Percentiles rank a stretch among this genome's conserved stretches.
phyloP scores from a whole-genome alignment of 768 basidiomycete genomes.

The Pisolithus sp. region DNA sequence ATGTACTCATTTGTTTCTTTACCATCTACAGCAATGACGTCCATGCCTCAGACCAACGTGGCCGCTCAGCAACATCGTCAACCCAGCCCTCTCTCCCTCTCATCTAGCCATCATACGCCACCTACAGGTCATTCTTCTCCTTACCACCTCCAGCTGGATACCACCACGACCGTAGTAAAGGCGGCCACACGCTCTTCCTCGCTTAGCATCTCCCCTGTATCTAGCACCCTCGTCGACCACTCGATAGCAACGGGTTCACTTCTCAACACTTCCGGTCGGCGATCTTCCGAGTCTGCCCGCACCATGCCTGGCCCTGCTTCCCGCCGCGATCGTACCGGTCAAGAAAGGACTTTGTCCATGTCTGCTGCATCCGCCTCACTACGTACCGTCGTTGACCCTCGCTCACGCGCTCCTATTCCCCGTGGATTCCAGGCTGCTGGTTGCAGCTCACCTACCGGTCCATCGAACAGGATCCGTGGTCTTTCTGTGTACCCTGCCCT shows the following conservation, averaged over 20 bases:
- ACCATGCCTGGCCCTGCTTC: constrained; percentile 48
- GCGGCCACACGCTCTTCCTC: constrained; percentile 38
- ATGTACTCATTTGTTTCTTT: constrained; percentile 20
- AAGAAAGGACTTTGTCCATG: constrained; percentile 75
- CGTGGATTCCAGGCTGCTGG: constrained; percentile 25
- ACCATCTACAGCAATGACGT: constrained; percentile 15
- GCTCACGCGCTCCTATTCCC: constrained; percentile 25
- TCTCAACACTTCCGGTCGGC: constrained; percentile 31
- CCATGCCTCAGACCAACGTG: constrained; percentile 19
- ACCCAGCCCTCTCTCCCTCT: constrained; percentile 33
- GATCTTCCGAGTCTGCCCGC: constrained; percentile 66
- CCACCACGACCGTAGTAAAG: constrained; percentile 31
- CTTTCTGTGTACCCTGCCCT: constrained; percentile 94
- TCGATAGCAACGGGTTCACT: constrained; percentile 10
- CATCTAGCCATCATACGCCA: constrained; percentile 32
- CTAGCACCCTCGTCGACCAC: constrained; percentile 35
- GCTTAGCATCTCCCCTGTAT: constrained; percentile 38
- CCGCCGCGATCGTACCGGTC: constrained; percentile 53
- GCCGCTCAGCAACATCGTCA: constrained; percentile 23
- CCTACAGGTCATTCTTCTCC: constrained; percentile 29
- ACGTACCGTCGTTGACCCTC: constrained; percentile 41
- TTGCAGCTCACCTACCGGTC: constrained; percentile 33
- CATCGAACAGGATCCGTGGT: constrained; percentile 40
- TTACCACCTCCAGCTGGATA: constrained; percentile 53
- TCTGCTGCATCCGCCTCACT: constrained; percentile 51